Conservation (phyloP, 1,139 yeast species). For the Kazachstania sp. region DNA sequence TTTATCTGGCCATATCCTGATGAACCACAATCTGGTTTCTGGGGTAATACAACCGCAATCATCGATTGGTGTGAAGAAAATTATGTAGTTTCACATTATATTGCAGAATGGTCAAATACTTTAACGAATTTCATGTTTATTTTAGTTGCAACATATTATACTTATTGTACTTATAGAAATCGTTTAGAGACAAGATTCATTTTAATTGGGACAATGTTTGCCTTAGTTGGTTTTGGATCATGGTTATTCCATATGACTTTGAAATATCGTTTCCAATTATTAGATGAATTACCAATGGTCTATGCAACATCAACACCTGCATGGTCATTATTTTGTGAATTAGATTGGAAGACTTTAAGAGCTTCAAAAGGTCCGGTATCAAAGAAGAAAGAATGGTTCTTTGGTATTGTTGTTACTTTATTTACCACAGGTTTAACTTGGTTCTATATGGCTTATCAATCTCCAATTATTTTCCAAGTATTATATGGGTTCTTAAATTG, state of each 20-base stretch:
- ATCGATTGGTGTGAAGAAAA: constrained; percentile 98
- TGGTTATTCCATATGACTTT: constrained; percentile 97
- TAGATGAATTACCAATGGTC: constrained; percentile 96
- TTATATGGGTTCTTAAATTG: constrained; percentile 52
- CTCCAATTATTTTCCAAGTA: constrained; percentile 84
- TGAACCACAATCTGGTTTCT: constrained; percentile 29
- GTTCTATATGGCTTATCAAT: constrained; percentile 58
- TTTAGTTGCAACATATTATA: constrained; percentile 56
- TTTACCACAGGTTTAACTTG: constrained; percentile 50
- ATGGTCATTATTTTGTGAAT: constrained; percentile 67
- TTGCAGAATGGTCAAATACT: constrained; percentile 86
- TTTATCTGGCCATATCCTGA: constrained; percentile 31
- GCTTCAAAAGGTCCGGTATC: constrained; percentile 32
- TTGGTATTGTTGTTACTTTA: constrained; percentile 48
- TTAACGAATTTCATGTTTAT: constrained; percentile 64
- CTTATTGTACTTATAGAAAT: constrained; percentile 51
- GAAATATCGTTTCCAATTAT: constrained; percentile 73
- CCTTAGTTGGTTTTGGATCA: constrained; percentile 82
- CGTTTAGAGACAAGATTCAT: constrained; percentile 62
- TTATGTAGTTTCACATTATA: constrained; percentile 71
- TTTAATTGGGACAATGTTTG: constrained; percentile 67
- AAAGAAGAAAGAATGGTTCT: constrained; percentile 24
- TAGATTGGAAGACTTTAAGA: constrained; percentile 8
- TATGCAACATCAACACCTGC: constrained; percentile 94
- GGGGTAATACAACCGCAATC: constrained; percentile 44